These are phyloP conservation scores for Gossypium turneri DNA, from an alignment of 345 rosid genomes.

Conservation along the genomic window DNA sequence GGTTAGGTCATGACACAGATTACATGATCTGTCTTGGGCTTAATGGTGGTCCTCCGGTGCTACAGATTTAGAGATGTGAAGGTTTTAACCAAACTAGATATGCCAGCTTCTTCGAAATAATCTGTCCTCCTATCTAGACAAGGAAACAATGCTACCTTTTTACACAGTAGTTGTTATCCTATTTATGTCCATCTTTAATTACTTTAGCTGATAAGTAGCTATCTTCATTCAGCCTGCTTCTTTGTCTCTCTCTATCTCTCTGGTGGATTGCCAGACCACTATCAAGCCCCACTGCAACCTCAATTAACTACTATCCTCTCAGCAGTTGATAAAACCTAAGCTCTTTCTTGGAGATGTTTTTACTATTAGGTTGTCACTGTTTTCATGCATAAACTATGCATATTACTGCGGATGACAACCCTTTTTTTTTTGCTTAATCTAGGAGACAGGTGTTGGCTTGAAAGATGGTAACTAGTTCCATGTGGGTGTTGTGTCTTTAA, in stretches of 20 bases:
- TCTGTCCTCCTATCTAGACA: not conserved
- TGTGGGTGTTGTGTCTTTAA: not conserved
- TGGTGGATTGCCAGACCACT: not conserved
- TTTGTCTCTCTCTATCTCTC: not conserved
- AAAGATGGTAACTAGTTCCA: not conserved
- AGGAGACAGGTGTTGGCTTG: conserved; percentile 1
- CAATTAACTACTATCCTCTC: not conserved
- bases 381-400: not conserved
- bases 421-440: not conserved
- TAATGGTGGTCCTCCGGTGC: conserved; percentile 18
- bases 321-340: not conserved
- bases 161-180: not conserved
- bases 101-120: conserved; percentile 18
- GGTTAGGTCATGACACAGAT: not conserved
- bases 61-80: not conserved
- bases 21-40: conserved; percentile 6
- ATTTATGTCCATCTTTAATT: conserved; percentile 9
- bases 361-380: not conserved
- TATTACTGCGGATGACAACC: not conserved
- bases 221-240: not conserved
- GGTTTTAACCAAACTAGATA: conserved; percentile 6
- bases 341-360: not conserved
- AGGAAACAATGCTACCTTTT: conserved; percentile 7
- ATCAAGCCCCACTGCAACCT: not conserved
- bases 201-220: conserved; percentile 20